phyloP scores from a whole-genome alignment of 306 rosid genomes.

The Lithocarpus polystachyus region DNA sequence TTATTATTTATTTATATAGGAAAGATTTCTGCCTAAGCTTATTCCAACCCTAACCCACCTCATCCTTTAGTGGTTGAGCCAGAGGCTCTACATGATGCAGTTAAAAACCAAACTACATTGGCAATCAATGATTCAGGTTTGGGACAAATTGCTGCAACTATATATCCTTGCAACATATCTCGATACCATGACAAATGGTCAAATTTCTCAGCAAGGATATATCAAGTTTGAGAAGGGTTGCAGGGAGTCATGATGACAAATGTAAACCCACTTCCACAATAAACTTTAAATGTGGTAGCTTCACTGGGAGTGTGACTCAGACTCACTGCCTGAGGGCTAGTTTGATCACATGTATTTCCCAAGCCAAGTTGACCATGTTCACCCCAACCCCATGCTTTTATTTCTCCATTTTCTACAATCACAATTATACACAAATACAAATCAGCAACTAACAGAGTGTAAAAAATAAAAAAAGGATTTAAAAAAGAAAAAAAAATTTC shows the following conservation, averaged over 20 bases:
- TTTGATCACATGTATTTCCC: slow-evolving; percentile 60
- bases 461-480: background rate
- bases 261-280: slow-evolving; percentile 90
- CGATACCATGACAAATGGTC: background rate
- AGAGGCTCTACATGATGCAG: too few species aligned
- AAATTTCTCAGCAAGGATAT: background rate
- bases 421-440: background rate
- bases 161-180: background rate
- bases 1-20: too few species aligned
- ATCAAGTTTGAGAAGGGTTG: slow-evolving; percentile 14
- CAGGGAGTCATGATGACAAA: slow-evolving; percentile 39
- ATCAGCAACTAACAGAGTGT: background rate
- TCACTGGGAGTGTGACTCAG: slow-evolving; percentile 25
- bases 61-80: too few species aligned
- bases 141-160: background rate
- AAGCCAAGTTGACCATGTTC: slow-evolving; percentile 97
- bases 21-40: too few species aligned
- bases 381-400: slow-evolving; percentile 97
- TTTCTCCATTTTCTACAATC: slow-evolving; percentile 49
- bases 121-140: background rate
- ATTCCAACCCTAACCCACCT: too few species aligned
- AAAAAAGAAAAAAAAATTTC: background rate
- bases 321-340: slow-evolving; percentile 46
- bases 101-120: background rate
- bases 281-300: slow-evolving; percentile 39